Percentiles rank a stretch among this genome's conserved stretches.
Conservation (phyloP, 116 monocot genomes). For the Papilionanthe hybrid region DNA sequence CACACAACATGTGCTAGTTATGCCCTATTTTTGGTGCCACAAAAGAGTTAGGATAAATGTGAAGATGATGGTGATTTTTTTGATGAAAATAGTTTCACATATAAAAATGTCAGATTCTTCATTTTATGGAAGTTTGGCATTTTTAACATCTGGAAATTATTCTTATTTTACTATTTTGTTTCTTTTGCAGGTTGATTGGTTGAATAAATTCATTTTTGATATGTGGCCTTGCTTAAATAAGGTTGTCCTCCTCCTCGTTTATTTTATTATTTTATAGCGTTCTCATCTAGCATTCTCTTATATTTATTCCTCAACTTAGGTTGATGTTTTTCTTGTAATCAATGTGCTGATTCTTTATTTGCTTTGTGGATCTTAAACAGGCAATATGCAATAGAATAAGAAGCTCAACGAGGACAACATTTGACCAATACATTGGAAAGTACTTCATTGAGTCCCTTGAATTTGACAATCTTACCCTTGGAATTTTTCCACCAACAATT, state of each 20-base stretch:
- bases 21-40: not conserved
- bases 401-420: conserved; percentile 56
- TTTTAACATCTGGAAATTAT: not conserved
- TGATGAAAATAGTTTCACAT: not conserved
- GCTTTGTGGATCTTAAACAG: conserved; percentile 20
- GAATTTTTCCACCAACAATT: conserved; percentile 76
- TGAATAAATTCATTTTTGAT: conserved; percentile 62
- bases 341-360: not conserved
- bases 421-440: conserved; percentile 78
- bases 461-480: conserved; percentile 68
- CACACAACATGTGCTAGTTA: not conserved
- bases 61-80: not conserved
- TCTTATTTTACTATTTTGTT: not conserved
- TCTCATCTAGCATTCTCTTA: not conserved
- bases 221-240: conserved; percentile 92
- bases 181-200: conserved; percentile 83
- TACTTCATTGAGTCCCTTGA: conserved; percentile 64
- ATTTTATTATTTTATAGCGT: not conserved
- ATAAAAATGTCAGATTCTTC: not conserved
- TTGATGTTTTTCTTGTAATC: not conserved
- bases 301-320: not conserved
- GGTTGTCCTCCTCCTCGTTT: conserved; percentile 29
- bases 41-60: not conserved
- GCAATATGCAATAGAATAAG: conserved; percentile 63
- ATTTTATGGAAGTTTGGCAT: not conserved